These are phyloP conservation scores for Eleusine coracana DNA, from an alignment of 176 grass and related monocot genomes.

Conservation along the genomic window DNA sequence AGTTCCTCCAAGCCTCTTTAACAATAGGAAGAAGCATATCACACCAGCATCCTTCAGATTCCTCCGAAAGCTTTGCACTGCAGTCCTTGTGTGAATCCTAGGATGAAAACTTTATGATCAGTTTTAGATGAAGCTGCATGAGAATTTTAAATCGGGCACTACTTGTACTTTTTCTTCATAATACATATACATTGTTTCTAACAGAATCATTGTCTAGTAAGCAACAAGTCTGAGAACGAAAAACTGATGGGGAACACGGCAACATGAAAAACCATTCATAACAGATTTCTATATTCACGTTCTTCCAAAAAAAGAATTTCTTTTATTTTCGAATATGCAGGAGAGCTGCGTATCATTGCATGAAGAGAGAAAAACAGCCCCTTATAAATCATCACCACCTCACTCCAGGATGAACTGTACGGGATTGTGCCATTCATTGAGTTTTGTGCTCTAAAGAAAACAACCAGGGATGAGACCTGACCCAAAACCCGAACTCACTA, in stretches of 20 bases:
- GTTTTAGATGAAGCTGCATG: slow-evolving; percentile 9
- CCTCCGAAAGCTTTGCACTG: slow-evolving; percentile 64
- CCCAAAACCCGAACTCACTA: no score
- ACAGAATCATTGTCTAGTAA: slow-evolving; percentile 19
- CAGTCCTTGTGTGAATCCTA: slow-evolving; percentile 84
- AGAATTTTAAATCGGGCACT: background rate
- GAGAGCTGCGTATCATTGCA: no score
- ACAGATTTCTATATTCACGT: background rate
- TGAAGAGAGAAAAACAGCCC: no score
- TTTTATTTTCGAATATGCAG: no score
- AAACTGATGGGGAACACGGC: background rate
- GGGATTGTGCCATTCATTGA: no score
- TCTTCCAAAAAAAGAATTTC: background rate
- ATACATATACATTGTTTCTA: no score
- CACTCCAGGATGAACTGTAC: no score
- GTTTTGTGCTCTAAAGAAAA: no score
- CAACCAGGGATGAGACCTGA: no score
- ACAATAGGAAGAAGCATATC: slow-evolving; percentile 82
- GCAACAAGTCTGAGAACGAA: slow-evolving; percentile 3
- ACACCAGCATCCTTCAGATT: slow-evolving; percentile 84
- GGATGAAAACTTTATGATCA: slow-evolving; percentile 15
- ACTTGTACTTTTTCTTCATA: background rate
- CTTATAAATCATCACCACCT: no score
- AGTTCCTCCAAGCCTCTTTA: slow-evolving; percentile 83
- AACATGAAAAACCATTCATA: background rate